Evolutionary conservation across 371 early-diverging fungal genomes (phyloP).

Genomic region (Mucor circinelloides): DNA sequence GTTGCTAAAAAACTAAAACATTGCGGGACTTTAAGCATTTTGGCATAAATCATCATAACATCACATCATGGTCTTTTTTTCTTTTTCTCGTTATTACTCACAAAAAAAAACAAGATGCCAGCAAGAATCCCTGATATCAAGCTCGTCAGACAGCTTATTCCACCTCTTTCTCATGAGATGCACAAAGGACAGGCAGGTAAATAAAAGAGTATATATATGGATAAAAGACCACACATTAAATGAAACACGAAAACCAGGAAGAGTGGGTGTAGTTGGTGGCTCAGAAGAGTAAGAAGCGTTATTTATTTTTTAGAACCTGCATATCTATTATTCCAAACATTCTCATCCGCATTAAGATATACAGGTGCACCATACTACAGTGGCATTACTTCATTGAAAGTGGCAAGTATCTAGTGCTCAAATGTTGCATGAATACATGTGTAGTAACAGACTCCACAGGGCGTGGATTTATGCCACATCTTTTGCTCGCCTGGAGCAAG

Average conservation of each 20-base stretch:
- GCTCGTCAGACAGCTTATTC: slow-evolving; percentile 67
- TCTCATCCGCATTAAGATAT: slow-evolving; percentile 51
- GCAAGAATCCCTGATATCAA: slow-evolving; percentile 46
- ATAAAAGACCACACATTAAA: not conserved
- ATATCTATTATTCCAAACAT: not conserved
- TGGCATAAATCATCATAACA: not conserved
- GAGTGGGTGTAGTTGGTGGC: slow-evolving; percentile 75
- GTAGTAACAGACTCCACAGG: slow-evolving; percentile 47
- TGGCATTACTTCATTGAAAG: slow-evolving; percentile 74
- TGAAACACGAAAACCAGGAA: slow-evolving; percentile 39
- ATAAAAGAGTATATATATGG: not conserved
- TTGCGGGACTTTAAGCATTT: not conserved
- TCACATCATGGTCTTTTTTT: not conserved
- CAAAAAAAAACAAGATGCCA: slow-evolving; percentile 21
- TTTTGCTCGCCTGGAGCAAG: slow-evolving; percentile 85
- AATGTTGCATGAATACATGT: not conserved
- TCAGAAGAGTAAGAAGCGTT: slow-evolving; percentile 69
- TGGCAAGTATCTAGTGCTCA: slow-evolving; percentile 52
- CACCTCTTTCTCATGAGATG: slow-evolving; percentile 65
- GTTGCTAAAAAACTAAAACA: not conserved
- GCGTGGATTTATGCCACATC: slow-evolving; percentile 91
- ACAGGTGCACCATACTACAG: slow-evolving; percentile 97
- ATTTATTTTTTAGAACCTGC: not conserved
- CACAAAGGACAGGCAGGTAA: slow-evolving; percentile 91
- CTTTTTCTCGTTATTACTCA: not conserved